Base-by-base conservation (phyloP, 768 basidiomycete species). In the Termitomyces sp. region DNA sequence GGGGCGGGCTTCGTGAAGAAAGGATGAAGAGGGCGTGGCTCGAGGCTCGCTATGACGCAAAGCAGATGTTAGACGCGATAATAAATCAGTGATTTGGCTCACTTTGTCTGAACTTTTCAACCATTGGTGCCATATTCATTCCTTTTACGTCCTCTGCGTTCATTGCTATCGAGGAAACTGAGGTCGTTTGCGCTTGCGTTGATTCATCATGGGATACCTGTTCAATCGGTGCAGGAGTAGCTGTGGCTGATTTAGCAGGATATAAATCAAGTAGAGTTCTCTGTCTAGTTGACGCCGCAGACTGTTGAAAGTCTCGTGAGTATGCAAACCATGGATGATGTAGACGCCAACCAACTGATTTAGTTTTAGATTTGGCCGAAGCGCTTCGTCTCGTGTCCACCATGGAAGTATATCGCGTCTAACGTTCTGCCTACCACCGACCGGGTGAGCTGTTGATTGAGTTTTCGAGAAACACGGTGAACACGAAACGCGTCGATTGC, bases 211-310 rank as follows among this genome's bases (percentile, higher is more conserved):
- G 28, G 28, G 2, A 5, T 28, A 28, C 7, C 37, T 15, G 26
- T 17, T 41, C 48, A 2, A 26, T 28, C 7, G 32, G n/a, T 5
- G 38, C 22, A 24, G 19, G 24, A n/a, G 24, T 15, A 8, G 14
- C 0, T 6, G 15, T 17, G 5, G 24, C 32, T 34, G 22, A 49
- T 54, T 69, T 71, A 48, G 60, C 59, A 10, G 62, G 53, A 55
- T 75, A 74, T 34, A 72, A 63, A 45, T 77, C 74, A n/a, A 75
- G 60, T 1, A 80, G 59, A 2, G 77, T 77, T 55, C 65, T 70
- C 66, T 80, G 76, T 60, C 61, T 68, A n/a, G 45, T 37, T 46
- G 68, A 17, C 30, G 68, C 17, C 30, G 57, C 32, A 45, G 51
- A 38, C 64, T 63, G 35, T 40, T 28, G 9, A 26, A 48, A 26